Evolutionary conservation across 305 asterid species (phyloP).

Genomic region (Petunia hybrid): DNA sequence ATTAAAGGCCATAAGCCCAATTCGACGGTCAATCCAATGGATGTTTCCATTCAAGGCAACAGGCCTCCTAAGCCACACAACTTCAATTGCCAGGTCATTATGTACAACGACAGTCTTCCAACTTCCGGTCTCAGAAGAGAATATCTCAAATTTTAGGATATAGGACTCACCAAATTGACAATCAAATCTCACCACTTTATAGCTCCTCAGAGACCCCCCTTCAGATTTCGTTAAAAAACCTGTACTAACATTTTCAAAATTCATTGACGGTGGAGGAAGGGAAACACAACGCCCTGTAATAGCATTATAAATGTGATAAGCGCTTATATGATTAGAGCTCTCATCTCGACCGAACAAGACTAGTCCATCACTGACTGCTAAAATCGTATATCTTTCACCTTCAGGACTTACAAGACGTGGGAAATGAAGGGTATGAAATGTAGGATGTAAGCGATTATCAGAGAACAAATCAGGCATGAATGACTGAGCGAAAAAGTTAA

Average conservation of each 20-base stretch:
- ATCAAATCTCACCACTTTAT: conserved; percentile 24
- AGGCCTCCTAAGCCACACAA: conserved; percentile 21
- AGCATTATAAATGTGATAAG: conserved; percentile 10
- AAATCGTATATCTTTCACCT: neutral
- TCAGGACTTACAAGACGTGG: neutral
- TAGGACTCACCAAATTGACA: conserved; percentile 27
- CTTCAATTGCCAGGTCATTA: conserved; percentile 16
- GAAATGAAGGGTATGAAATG: neutral
- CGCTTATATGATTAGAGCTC: neutral
- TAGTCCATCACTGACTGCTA: conserved; percentile 25
- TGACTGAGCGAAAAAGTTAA: neutral
- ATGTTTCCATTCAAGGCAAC: conserved; percentile 24
- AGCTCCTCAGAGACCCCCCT: neutral
- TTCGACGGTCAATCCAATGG: conserved; percentile 31
- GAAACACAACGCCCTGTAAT: conserved; percentile 13
- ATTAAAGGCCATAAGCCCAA: conserved; percentile 16
- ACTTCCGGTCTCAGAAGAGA: conserved; percentile 17
- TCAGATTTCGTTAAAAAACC: conserved; percentile 10
- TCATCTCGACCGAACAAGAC: conserved; percentile 16
- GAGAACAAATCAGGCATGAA: neutral
- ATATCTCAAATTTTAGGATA: conserved; percentile 26
- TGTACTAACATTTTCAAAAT: neutral
- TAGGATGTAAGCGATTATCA: conserved; percentile 7
- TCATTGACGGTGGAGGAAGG: neutral
- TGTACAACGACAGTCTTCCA: conserved; percentile 8